Conservation (phyloP, 192 early-diverging fungal species). For the Umbelopsis ramanniana region DNA sequence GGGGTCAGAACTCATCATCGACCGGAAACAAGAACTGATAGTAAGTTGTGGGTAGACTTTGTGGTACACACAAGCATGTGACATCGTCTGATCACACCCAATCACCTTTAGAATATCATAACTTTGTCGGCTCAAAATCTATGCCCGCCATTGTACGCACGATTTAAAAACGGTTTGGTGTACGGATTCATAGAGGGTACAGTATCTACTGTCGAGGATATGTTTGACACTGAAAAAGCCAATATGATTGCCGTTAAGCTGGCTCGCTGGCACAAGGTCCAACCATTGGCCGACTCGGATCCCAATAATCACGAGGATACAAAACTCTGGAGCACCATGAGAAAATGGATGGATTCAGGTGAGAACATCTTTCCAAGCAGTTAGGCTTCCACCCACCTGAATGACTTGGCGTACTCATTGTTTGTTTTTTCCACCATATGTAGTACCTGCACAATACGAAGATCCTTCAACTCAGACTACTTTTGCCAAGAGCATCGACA, state of each 20-base stretch:
- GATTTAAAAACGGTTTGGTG: constrained; percentile 90
- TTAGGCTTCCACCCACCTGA: not conserved
- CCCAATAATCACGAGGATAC: constrained; percentile 38
- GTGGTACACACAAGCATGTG: not conserved
- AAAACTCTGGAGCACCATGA: constrained; percentile 71
- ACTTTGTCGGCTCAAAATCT: constrained; percentile 70
- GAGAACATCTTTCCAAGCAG: not conserved
- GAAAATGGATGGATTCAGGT: constrained; percentile 73
- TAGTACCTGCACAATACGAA: constrained; percentile 64
- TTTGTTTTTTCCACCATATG: not conserved
- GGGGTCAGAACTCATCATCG: constrained; percentile 86
- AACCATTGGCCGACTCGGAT: constrained; percentile 44
- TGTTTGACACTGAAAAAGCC: constrained; percentile 75
- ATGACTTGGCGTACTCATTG: not conserved
- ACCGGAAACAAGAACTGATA: constrained; percentile 82
- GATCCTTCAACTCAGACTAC: constrained; percentile 59
- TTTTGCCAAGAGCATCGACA: constrained; percentile 59
- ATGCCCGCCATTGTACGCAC: constrained; percentile 79
- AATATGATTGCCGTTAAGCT: constrained; percentile 76
- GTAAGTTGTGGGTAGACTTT: constrained; percentile 55
- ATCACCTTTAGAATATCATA: constrained; percentile 72
- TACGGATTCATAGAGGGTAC: constrained; percentile 87
- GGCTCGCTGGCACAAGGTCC: constrained; percentile 82
- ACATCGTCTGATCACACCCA: constrained; percentile 4
- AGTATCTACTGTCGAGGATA: constrained; percentile 72